phyloP scores from a whole-genome alignment of 495 filamentous ascomycete genomes.

The Paragyromitra xinjiangensis region DNA sequence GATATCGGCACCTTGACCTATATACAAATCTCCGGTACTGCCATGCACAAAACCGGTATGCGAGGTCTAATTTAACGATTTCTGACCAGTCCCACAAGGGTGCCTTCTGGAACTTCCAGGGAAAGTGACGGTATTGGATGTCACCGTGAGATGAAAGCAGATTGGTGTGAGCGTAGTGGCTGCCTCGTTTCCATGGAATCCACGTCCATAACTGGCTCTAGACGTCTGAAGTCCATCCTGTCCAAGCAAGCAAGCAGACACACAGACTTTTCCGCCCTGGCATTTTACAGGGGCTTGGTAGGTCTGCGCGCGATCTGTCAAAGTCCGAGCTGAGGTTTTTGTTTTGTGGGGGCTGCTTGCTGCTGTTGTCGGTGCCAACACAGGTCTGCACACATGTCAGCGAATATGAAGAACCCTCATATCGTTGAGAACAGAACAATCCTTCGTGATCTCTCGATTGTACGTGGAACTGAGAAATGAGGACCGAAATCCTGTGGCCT shows the following conservation, averaged over 20 bases:
- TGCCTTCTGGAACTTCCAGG: conserved; percentile 45
- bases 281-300: conserved; percentile 35
- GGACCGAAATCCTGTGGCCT: conserved; percentile 13
- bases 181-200: conserved; percentile 52
- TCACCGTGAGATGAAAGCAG: conserved; percentile 47
- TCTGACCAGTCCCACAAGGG: conserved; percentile 21
- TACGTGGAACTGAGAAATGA: conserved; percentile 33
- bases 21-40: conserved; percentile 49
- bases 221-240: conserved; percentile 36
- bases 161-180: conserved; percentile 39
- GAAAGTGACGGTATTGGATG: conserved; percentile 42
- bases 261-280: conserved; percentile 44
- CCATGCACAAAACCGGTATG: conserved; percentile 44
- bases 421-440: conserved; percentile 15
- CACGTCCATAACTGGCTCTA: conserved; percentile 38
- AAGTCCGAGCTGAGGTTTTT: conserved; percentile 37
- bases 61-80: conserved; percentile 44
- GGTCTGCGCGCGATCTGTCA: conserved; percentile 48
- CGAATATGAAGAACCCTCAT: conserved; percentile 18
- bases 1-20: conserved; percentile 42
- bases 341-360: conserved; percentile 37
- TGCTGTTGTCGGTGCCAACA: conserved; percentile 39
- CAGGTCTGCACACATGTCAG: conserved; percentile 38
- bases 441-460: conserved; percentile 40
- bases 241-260: conserved; percentile 20